Evolutionary conservation across 2,329 filamentous ascomycete species (phyloP).

Genomic region (Sporothrix luriei): DNA sequence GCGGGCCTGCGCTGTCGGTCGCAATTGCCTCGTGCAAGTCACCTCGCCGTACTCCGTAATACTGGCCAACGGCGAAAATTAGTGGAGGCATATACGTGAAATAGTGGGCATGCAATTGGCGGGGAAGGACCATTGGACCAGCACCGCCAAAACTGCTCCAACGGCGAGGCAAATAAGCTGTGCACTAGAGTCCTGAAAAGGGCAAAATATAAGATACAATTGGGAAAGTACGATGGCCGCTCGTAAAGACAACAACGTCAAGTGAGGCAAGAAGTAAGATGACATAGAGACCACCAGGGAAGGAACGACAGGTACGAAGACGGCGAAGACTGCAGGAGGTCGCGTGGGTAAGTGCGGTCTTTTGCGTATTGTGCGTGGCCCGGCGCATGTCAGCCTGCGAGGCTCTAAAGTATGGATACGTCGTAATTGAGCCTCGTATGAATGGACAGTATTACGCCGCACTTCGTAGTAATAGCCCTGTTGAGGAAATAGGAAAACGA

Average conservation of each 20-base stretch:
- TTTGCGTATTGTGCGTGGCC: neutral
- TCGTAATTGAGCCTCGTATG: no score
- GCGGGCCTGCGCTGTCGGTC: neutral
- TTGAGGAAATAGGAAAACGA: neutral
- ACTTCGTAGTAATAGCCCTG: neutral
- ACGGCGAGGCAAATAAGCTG: constrained; percentile 8
- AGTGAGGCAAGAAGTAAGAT: neutral
- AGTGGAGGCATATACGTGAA: constrained; percentile 18
- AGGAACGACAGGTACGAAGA: neutral
- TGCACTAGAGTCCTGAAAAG: neutral
- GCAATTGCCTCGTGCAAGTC: constrained; percentile 7
- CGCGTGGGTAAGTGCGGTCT: neutral
- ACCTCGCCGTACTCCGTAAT: neutral
- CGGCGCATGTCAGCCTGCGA: neutral
- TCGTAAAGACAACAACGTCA: neutral
- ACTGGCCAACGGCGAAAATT: neutral
- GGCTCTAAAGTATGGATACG: neutral
- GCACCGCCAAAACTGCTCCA: neutral
- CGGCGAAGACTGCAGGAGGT: neutral
- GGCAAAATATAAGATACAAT: neutral
- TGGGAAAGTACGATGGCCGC: neutral
- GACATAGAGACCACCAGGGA: neutral
- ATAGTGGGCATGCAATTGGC: neutral
- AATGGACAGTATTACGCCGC: no score
- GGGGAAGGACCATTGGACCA: neutral